Evolutionary conservation across 192 early-diverging fungal species (phyloP).

Genomic region (Coemansia sp.): DNA sequence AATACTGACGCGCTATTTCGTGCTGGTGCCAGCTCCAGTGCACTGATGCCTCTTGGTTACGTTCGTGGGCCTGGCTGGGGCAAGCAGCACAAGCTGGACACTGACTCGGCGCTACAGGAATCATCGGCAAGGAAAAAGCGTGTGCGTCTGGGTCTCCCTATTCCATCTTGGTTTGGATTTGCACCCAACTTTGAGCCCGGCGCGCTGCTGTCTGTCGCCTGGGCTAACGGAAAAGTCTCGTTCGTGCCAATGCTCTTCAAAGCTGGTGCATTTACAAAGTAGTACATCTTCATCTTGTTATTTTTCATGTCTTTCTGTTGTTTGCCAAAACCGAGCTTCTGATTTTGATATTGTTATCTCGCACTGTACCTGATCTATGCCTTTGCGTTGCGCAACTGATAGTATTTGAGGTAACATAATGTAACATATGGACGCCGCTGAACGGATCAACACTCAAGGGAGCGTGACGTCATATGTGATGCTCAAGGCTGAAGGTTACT

Average conservation of each 20-base stretch:
- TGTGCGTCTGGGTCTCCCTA: constrained; percentile 40
- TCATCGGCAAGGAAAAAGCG: constrained; percentile 35
- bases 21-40: constrained; percentile 39
- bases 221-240: constrained; percentile 58
- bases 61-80: constrained; percentile 55
- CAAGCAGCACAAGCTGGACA: constrained; percentile 18
- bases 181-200: constrained; percentile 50
- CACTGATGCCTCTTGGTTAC: constrained; percentile 53
- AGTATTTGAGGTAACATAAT: too few relatives aligned
- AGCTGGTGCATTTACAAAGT: constrained; percentile 10
- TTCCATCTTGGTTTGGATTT: constrained; percentile 50
- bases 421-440: too few relatives aligned
- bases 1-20: constrained; percentile 43
- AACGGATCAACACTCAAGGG: too few relatives aligned
- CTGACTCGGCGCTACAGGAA: not conserved
- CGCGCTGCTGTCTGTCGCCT: constrained; percentile 51
- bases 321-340: too few relatives aligned
- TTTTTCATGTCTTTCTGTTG: too few relatives aligned
- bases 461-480: too few relatives aligned
- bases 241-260: constrained; percentile 51
- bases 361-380: too few relatives aligned
- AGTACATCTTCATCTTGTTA: not conserved
- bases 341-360: too few relatives aligned
- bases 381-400: too few relatives aligned
- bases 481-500: too few relatives aligned